A percentile compares a stretch with the other conserved stretches of the same genome.
Conservation (phyloP, 805 yeast genomes). For the Kodamaea jinghongensis region DNA sequence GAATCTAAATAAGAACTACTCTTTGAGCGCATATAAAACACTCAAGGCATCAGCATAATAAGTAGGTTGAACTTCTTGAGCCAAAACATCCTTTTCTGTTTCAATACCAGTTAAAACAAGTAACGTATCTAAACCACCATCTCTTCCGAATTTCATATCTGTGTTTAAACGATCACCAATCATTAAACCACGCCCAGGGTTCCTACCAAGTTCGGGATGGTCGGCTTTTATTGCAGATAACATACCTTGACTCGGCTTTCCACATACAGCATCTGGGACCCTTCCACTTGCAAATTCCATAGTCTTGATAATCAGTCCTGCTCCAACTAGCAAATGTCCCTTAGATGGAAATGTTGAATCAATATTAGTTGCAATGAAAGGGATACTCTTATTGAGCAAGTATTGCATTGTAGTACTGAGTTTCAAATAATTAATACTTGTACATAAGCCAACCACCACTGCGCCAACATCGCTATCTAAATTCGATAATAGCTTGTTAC, state of each 20-base stretch:
- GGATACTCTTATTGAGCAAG: constrained; percentile 58
- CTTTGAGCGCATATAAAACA: constrained; percentile 58
- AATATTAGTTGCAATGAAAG: constrained; percentile 88
- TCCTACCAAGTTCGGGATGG: constrained; percentile 44
- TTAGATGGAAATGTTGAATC: constrained; percentile 93
- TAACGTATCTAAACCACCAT: constrained; percentile 83
- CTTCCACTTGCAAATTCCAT: constrained; percentile 76
- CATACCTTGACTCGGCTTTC: constrained; percentile 90
- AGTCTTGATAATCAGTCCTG: constrained; percentile 85
- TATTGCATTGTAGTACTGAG: constrained; percentile 81
- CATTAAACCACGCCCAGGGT: constrained; percentile 72
- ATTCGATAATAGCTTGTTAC: constrained; percentile 50
- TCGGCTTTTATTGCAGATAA: constrained; percentile 81
- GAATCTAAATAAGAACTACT: neutral
- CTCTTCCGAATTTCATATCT: constrained; percentile 87
- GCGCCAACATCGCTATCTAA: constrained; percentile 77
- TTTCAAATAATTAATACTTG: constrained; percentile 75
- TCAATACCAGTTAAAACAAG: constrained; percentile 92
- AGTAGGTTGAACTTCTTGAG: constrained; percentile 52
- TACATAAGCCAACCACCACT: constrained; percentile 85
- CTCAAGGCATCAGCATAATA: constrained; percentile 72
- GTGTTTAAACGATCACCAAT: constrained; percentile 95
- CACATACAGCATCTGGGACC: constrained; percentile 77
- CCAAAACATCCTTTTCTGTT: constrained; percentile 57
- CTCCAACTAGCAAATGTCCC: constrained; percentile 87